These are phyloP conservation scores for Panicum virgatum DNA, from an alignment of 202 grass and related monocot species.

Conservation along the genomic window DNA sequence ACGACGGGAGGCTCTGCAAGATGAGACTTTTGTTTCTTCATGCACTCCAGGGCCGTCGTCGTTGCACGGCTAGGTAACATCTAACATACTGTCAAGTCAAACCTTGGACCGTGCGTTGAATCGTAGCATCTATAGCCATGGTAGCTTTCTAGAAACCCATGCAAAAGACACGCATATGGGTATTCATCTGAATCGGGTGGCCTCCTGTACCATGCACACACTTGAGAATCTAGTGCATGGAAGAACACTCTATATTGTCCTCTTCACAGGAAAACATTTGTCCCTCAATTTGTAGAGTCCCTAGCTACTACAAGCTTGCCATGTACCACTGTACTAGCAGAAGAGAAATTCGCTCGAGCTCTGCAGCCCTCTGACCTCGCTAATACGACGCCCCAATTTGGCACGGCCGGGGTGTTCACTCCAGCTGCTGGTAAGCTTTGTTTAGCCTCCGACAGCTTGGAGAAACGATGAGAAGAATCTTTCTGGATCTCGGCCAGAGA, in stretches of 20 bases:
- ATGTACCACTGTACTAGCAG: background rate
- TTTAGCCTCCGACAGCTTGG: constrained; percentile 42
- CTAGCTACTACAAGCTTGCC: constrained; percentile 13
- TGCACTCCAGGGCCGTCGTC: background rate
- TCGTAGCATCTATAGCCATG: constrained; percentile 10
- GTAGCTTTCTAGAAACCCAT: constrained; percentile 21
- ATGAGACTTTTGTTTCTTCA: background rate
- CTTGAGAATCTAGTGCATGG: constrained; percentile 42
- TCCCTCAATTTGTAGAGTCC: background rate
- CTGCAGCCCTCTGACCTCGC: constrained; percentile 52
- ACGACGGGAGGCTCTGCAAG: background rate
- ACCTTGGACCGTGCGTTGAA: constrained; percentile 39
- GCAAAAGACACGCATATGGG: constrained; percentile 1
- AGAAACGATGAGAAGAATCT: constrained; percentile 55
- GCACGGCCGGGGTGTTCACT: background rate
- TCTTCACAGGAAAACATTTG: constrained; percentile 7
- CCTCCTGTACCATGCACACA: constrained; percentile 16
- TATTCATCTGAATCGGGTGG: background rate
- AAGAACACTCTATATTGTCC: constrained; percentile 47
- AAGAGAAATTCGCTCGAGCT: constrained; percentile 43
- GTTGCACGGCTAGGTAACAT: background rate
- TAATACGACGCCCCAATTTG: constrained; percentile 36
- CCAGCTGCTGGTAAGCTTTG: constrained; percentile 3
- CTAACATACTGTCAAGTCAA: background rate
- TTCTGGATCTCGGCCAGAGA: constrained; percentile 49